A percentile compares a stretch with the other conserved stretches of the same genome.
phyloP scores from a whole-genome alignment of 768 basidiomycete species.

The Collybia mongolica region DNA sequence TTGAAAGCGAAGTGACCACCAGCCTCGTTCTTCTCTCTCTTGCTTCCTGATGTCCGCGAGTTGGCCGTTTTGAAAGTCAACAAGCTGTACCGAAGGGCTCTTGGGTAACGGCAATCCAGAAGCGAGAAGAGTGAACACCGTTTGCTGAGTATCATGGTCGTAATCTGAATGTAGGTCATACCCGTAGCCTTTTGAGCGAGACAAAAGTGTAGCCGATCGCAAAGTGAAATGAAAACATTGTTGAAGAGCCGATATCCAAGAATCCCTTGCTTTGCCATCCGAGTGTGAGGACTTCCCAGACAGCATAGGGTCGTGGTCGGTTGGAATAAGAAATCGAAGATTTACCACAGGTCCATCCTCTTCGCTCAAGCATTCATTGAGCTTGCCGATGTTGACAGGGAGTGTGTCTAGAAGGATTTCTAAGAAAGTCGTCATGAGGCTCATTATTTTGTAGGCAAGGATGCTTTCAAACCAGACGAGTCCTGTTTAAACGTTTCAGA shows the following conservation, averaged over 20 bases:
- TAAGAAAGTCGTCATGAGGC: conserved; percentile 1
- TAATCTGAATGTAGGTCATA: conserved; percentile 20
- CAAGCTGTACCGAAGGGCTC: conserved; percentile 66
- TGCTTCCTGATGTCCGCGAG: conserved; percentile 20
- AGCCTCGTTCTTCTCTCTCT: conserved; percentile 69
- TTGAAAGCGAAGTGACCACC: conserved; percentile 72
- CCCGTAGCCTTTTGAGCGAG: conserved; percentile 10
- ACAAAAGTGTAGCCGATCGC: conserved; percentile 31
- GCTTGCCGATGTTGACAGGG: conserved; percentile 38
- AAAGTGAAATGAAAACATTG: conserved; percentile 50
- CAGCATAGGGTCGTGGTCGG: neutral
- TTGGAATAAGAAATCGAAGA: conserved; percentile 30
- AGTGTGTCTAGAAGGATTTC: conserved; percentile 50
- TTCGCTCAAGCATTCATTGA: conserved; percentile 34
- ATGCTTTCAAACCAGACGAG: conserved; percentile 10
- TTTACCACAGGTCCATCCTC: conserved; percentile 27
- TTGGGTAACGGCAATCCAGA: conserved; percentile 62
- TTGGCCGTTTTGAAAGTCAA: conserved; percentile 16
- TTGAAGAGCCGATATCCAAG: conserved; percentile 55
- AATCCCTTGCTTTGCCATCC: neutral
- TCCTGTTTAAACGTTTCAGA: conserved; percentile 5
- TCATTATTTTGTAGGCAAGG: neutral
- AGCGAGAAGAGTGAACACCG: conserved; percentile 34
- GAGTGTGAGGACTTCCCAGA: neutral
- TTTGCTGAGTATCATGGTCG: conserved; percentile 28